Base-by-base conservation (phyloP, 2,329 filamentous ascomycete genomes). In the Lasiodiplodia gonubiensis region DNA sequence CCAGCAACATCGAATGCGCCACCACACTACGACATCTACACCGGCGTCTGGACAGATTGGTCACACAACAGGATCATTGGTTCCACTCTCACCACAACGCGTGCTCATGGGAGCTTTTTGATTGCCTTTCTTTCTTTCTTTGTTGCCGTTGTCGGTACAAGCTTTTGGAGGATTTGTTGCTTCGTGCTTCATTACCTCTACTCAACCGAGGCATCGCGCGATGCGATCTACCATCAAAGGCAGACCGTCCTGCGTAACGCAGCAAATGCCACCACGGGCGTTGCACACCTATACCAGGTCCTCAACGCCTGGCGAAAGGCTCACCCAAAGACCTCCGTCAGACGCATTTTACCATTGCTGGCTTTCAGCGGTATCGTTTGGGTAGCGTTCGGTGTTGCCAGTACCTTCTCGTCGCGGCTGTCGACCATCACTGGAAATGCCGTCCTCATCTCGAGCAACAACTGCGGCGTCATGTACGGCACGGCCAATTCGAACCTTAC, bases 91-190 rank as follows among this genome's bases (percentile, higher is more conserved):
- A 27, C 27, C 4, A 27, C 27, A 27, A 27, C 27, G 0, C 68
- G 69, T 7, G 63, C 67, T 1, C 69, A 77, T 60, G 79, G 74
- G 3, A 74, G 70, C 21, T 59, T 79, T 1, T 67, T 80, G n/a
- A 74, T 77, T 30, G 76, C 76, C 3, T 79, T 78, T 67, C 30
- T 77, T 0, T 75, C 78, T 21, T 72, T 76, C 16, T 79, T 78
- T 65, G 70, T 77, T 11, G 69, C 70, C 2, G 46, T 75, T 14
- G 66, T 72, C 2, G 71, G 73, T 25, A 60, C 55, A 5, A 3
- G 14, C n/a, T 37, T 71, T 23, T 77, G 74, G 73, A 61, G 67
- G 1, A 65, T 75, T 16, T 21, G 67, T 5, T 71, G 68, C 35
- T 72, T 75, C 39, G 18, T 52, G 0, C 35, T 72, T 3, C 73